Evolutionary conservation across 2,329 filamentous ascomycete genomes (phyloP).

Genomic region (Dichotomopilus funicola): DNA sequence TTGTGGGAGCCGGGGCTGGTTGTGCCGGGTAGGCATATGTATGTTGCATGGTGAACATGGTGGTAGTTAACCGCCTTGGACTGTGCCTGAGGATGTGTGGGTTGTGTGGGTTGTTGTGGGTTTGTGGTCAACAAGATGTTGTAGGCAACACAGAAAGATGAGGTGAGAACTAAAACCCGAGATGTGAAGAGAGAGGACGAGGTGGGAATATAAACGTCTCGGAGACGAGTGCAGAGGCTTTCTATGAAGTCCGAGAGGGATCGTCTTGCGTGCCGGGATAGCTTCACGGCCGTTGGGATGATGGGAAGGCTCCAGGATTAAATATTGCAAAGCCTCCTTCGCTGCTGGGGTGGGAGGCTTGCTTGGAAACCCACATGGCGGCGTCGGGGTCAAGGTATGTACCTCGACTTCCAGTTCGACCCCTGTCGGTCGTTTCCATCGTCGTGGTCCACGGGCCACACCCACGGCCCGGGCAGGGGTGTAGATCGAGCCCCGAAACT

Average conservation of each 20-base stretch:
- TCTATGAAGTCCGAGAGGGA: conserved; percentile 1
- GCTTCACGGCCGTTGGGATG: conserved; percentile 2
- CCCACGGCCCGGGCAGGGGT: conserved; percentile 4
- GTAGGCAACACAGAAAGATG: conserved; percentile 4
- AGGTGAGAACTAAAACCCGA: conserved; percentile 13
- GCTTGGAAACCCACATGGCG: conserved; percentile 16
- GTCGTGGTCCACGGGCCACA: conserved; percentile 3
- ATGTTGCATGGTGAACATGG: conserved; percentile 41
- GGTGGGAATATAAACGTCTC: conserved; percentile 1
- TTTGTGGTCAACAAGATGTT: background rate
- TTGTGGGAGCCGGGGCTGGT: conserved; percentile 38
- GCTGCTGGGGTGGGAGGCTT: conserved; percentile 12
- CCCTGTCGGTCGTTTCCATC: conserved; percentile 1
- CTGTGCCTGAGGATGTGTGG: background rate
- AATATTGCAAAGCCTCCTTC: conserved; percentile 16
- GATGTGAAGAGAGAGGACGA: background rate
- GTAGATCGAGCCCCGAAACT: conserved; percentile 7
- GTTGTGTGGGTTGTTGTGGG: background rate
- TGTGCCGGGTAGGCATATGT: conserved; percentile 35
- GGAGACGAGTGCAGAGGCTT: background rate
- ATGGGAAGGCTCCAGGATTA: conserved; percentile 19
- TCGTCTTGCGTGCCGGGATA: conserved; percentile 9
- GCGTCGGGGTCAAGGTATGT: conserved; percentile 12
- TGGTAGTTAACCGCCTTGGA: background rate
- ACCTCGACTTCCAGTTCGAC: conserved; percentile 1